Evolutionary conservation across 768 basidiomycete genomes (phyloP).

Genomic region (Mycena vitilis): DNA sequence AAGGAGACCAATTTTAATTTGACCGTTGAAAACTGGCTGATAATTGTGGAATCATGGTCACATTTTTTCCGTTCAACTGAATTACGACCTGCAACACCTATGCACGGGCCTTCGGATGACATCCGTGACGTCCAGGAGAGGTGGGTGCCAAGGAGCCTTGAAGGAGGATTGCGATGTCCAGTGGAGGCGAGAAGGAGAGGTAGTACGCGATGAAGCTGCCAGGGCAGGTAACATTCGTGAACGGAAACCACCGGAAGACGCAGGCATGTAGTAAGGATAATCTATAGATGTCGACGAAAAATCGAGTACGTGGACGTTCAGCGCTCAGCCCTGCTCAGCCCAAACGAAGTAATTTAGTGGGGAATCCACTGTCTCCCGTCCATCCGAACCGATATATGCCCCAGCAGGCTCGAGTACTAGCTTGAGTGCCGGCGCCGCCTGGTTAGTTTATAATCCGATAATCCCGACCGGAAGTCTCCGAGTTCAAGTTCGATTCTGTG

Average conservation of each 20-base stretch:
- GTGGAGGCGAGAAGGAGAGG: constrained; percentile 83
- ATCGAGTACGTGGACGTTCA: background rate
- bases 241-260: constrained; percentile 42
- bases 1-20: background rate
- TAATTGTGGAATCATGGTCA: constrained; percentile 50
- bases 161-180: constrained; percentile 83
- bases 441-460: too few species aligned
- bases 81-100: constrained; percentile 45
- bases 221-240: constrained; percentile 48
- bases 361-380: background rate
- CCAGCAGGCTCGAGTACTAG: too few species aligned
- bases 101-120: constrained; percentile 61
- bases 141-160: constrained; percentile 84
- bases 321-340: too few species aligned
- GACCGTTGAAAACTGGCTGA: constrained; percentile 29
- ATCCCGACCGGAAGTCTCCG: too few species aligned
- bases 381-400: too few species aligned
- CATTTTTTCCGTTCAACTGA: constrained; percentile 51
- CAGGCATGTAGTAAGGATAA: constrained; percentile 15
- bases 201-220: constrained; percentile 54
- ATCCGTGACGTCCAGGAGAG: constrained; percentile 69
- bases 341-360: background rate
- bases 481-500: too few species aligned
- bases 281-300: background rate
- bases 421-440: too few species aligned